Percentiles rank a stretch among this genome's conserved stretches.
Conservation (phyloP, 2,329 filamentous ascomycete genomes). For the Diaporthe citri region DNA sequence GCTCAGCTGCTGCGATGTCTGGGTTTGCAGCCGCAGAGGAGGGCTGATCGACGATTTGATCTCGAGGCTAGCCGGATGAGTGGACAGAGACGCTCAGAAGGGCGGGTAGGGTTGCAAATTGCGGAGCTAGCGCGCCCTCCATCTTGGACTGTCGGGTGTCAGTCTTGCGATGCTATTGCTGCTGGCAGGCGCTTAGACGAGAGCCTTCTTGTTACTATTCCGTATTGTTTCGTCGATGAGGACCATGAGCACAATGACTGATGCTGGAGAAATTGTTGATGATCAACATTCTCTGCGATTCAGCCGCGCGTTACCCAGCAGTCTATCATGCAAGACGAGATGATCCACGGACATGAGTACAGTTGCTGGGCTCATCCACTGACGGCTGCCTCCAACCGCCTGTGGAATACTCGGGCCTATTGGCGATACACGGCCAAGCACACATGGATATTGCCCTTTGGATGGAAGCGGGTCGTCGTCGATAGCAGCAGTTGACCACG, state of each 20-base stretch:
- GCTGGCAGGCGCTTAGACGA: slow-evolving; percentile 14
- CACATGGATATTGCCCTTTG: neutral
- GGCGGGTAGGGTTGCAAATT: slow-evolving; percentile 31
- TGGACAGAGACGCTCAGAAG: slow-evolving; percentile 14
- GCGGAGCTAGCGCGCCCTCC: slow-evolving; percentile 28
- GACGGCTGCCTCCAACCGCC: slow-evolving; percentile 12
- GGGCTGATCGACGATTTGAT: slow-evolving; percentile 22
- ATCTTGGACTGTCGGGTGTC: slow-evolving; percentile 9
- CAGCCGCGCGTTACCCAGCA: slow-evolving; percentile 13
- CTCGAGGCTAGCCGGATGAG: slow-evolving; percentile 26
- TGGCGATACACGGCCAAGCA: slow-evolving; percentile 1
- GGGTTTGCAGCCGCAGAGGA: slow-evolving; percentile 1
- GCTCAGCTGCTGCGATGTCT: neutral
- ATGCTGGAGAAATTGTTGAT: neutral
- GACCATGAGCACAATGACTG: neutral
- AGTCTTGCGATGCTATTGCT: slow-evolving; percentile 26
- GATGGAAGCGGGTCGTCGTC: slow-evolving; percentile 10
- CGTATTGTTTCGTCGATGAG: neutral
- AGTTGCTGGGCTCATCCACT: neutral
- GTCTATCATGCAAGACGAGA: neutral
- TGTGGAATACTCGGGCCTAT: neutral
- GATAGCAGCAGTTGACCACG: slow-evolving; percentile 1
- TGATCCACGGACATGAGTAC: neutral
- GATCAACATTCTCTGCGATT: slow-evolving; percentile 10
- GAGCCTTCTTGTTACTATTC: neutral